phyloP scores from a whole-genome alignment of 1,139 yeast genomes.

The Diutina rugosa region DNA sequence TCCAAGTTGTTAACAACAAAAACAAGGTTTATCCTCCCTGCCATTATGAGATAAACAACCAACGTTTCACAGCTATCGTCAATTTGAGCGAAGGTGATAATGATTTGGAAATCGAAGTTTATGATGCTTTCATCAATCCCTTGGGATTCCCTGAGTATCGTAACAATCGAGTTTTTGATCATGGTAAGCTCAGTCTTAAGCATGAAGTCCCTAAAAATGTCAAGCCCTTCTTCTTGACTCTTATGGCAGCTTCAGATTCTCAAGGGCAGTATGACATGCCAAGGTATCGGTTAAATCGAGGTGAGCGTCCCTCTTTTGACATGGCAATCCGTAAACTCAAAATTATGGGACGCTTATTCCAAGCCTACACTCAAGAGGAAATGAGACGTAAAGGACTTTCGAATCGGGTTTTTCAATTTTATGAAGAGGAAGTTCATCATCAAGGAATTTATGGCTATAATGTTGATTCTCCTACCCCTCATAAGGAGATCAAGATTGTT shows the following conservation, averaged over 20 bases:
- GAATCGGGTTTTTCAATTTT: slow-evolving; percentile 65
- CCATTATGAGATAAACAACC: slow-evolving; percentile 54
- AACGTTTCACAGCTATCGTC: slow-evolving; percentile 62
- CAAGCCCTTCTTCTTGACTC: slow-evolving; percentile 72
- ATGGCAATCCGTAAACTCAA: slow-evolving; percentile 69
- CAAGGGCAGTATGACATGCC: slow-evolving; percentile 67
- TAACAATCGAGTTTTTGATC: neutral
- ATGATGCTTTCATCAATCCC: slow-evolving; percentile 13
- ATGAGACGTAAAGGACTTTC: slow-evolving; percentile 76
- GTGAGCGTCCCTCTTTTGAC: slow-evolving; percentile 60
- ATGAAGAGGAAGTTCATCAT: slow-evolving; percentile 38
- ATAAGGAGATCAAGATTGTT: slow-evolving; percentile 67
- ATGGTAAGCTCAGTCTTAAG: neutral
- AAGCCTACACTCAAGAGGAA: slow-evolving; percentile 87
- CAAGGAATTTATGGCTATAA: slow-evolving; percentile 26
- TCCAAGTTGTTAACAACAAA: slow-evolving; percentile 25
- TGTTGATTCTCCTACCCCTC: slow-evolving; percentile 22
- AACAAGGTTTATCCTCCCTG: slow-evolving; percentile 54
- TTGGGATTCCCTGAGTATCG: slow-evolving; percentile 16
- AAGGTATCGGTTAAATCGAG: slow-evolving; percentile 29
- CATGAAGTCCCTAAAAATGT: slow-evolving; percentile 40
- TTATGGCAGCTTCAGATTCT: slow-evolving; percentile 70
- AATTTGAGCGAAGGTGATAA: slow-evolving; percentile 62
- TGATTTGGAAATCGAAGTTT: slow-evolving; percentile 18
- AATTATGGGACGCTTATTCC: slow-evolving; percentile 82